Conservation (phyloP, 352 stramenopile genomes). For the Pythium coloratum region DNA sequence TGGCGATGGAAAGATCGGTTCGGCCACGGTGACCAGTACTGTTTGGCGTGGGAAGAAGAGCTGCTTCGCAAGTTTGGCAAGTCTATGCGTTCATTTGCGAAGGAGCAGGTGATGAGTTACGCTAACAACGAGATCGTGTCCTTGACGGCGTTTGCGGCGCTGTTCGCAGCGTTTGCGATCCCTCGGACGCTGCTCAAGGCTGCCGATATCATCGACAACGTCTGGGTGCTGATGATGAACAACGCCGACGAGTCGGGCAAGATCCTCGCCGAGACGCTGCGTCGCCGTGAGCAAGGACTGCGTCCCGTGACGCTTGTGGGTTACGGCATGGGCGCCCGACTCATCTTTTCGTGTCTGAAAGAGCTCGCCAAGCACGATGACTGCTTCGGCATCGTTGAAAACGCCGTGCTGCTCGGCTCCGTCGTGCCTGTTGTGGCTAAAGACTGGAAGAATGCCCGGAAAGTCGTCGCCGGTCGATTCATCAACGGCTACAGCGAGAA, state of each 20-base stretch:
- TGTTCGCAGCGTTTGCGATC: constrained; percentile 76
- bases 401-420: constrained; percentile 85
- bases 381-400: constrained; percentile 84
- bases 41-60: constrained; percentile 75
- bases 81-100: constrained; percentile 78
- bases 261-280: constrained; percentile 68
- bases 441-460: constrained; percentile 70
- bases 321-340: constrained; percentile 86
- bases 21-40: constrained; percentile 81
- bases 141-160: constrained; percentile 66
- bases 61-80: constrained; percentile 72
- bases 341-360: constrained; percentile 91
- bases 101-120: constrained; percentile 63
- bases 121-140: constrained; percentile 75
- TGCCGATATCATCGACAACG: constrained; percentile 82
- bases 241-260: constrained; percentile 68
- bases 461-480: constrained; percentile 79
- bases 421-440: constrained; percentile 54
- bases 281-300: constrained; percentile 66
- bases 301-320: constrained; percentile 89
- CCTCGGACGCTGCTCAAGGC: constrained; percentile 68
- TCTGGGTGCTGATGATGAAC: constrained; percentile 85
- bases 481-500: constrained; percentile 91
- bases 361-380: constrained; percentile 69
- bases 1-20: constrained; percentile 88